Base-by-base conservation (phyloP, 768 basidiomycete species). In the Phaeotremella skinneri region DNA sequence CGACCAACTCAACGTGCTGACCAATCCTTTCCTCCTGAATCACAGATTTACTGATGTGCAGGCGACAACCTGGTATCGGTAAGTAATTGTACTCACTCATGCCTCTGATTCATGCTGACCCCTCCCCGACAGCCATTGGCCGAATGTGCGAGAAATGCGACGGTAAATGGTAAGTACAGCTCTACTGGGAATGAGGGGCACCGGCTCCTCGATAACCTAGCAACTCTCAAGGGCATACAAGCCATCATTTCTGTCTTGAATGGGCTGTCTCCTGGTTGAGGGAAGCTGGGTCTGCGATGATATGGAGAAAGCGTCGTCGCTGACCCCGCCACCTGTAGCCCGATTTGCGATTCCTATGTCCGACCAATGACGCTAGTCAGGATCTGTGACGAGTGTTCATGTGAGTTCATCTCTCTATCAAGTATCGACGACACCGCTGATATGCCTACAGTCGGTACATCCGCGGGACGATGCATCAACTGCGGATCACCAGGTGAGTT, bases 361-460 rank as follows among this genome's bases (percentile, higher is more conserved):
- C 85, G 96, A 69, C 96, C 96, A 69, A 93, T 94, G 79, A 98
- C 94, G 23, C 83, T 98, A 64, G 96, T 98, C 58, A 85, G 94
- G 63, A 97, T 97, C 67, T 99, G 96, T 78, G 96, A 99, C 76
- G 96, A 99, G 81, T 99, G 96, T 79, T 98, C 98, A 78, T 99
- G 98, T 80, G 90, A 92, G 67, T 94, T 13, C 3, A 32, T 5
- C 20, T 31, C 11, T 25, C 42, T 42, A 7, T 11, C 20, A 20
- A 9, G 23, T 49, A 45, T 45, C 32, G 26, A 21, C 17, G 31
- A 21, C 42, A 9, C 11, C 30, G 49, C 49, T 61, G 59, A 61
- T 48, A 11, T n/a, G 45, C 26, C 21, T 55, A 21, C 43, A 74
- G 73, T 76, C 61, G 75, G 73, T 21, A 69, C 91, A 45, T 96